These are phyloP conservation scores for Rhizopus delemar DNA, from an alignment of 371 early-diverging fungal genomes.

Conservation along the genomic window DNA sequence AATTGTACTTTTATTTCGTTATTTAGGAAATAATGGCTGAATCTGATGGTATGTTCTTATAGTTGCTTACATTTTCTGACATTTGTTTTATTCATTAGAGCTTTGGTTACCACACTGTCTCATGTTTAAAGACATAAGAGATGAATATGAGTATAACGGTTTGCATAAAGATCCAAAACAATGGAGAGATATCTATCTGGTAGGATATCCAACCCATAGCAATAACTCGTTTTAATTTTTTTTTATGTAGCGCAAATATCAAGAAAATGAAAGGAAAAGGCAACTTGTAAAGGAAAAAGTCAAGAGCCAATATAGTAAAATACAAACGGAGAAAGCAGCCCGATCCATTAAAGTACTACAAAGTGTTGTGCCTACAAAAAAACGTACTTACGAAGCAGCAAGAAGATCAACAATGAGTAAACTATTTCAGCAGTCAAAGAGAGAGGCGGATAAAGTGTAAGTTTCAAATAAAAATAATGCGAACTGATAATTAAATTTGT, in stretches of 20 bases:
- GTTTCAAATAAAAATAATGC: not conserved
- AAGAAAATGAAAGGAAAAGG: constrained; percentile 38
- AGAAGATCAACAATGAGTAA: constrained; percentile 36
- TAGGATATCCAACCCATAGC: constrained; percentile 10
- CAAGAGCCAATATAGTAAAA: constrained; percentile 43
- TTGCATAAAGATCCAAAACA: constrained; percentile 25
- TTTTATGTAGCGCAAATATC: constrained; percentile 27
- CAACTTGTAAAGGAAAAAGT: constrained; percentile 37
- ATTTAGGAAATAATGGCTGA: constrained; percentile 37
- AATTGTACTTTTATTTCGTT: not conserved
- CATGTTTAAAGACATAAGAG: constrained; percentile 33
- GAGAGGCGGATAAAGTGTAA: constrained; percentile 38
- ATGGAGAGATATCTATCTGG: constrained; percentile 43
- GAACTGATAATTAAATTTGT: not conserved
- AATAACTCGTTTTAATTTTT: not conserved
- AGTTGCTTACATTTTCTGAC: not conserved
- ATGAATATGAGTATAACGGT: constrained; percentile 31
- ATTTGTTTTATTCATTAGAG: constrained; percentile 19
- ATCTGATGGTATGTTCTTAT: constrained; percentile 34
- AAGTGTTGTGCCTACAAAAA: constrained; percentile 26
- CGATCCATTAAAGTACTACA: constrained; percentile 44
- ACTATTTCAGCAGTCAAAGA: constrained; percentile 37
- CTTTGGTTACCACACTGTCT: constrained; percentile 45
- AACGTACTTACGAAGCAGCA: constrained; percentile 27
- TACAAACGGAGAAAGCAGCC: constrained; percentile 42